These are phyloP conservation scores for Fulvia fulva DNA, from an alignment of 2,329 filamentous ascomycete species.

Conservation along the genomic window DNA sequence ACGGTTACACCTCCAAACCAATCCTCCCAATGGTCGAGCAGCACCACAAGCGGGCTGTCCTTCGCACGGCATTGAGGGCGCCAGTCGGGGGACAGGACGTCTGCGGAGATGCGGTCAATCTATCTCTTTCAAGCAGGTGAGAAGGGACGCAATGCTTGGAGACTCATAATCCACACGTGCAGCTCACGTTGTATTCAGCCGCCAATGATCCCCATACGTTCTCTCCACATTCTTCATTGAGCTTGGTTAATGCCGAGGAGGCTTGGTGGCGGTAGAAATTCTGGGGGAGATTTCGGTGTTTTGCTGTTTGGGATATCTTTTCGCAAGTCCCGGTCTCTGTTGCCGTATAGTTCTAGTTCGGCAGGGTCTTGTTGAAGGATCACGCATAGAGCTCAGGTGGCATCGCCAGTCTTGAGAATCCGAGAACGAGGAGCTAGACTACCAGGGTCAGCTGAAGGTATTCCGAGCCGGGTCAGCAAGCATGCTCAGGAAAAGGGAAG, in stretches of 20 bases:
- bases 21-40: neutral
- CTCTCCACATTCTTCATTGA: neutral
- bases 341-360: neutral
- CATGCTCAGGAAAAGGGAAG: neutral
- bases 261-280: neutral
- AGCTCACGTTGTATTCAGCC: neutral
- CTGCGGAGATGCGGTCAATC: neutral
- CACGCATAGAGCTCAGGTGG: neutral
- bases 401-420: neutral
- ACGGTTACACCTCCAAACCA: neutral
- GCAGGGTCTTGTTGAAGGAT: neutral
- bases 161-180: neutral
- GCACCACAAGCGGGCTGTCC: neutral
- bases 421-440: neutral
- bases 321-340: neutral
- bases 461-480: neutral
- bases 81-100: neutral
- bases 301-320: neutral
- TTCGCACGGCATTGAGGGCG: neutral
- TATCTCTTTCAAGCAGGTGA: no score
- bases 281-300: neutral
- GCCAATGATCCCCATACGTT: neutral
- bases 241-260: neutral
- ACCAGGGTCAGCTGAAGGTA: no score
- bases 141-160: neutral